phyloP scores from a whole-genome alignment of 169 alveolate genomes.

The Plasmodium gallinaceum region DNA sequence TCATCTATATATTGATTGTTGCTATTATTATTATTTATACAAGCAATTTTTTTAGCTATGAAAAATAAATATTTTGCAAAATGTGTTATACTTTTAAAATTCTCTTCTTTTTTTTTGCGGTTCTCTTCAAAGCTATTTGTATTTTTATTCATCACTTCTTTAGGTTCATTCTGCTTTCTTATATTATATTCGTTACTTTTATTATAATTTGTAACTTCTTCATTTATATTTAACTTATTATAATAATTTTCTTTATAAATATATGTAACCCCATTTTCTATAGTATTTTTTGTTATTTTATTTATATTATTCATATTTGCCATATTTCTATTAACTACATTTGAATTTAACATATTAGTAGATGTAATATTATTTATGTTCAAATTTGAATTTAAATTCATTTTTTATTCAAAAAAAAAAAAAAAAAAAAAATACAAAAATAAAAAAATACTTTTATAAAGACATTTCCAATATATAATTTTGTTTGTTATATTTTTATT shows the following conservation, averaged over 20 bases:
- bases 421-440: too few species aligned
- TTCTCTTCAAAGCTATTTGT: background rate
- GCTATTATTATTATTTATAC: background rate
- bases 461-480: too few species aligned
- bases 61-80: slow-evolving; percentile 69
- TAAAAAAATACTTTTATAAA: too few species aligned
- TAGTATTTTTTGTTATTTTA: background rate
- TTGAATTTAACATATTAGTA: background rate
- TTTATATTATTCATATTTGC: background rate
- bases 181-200: background rate
- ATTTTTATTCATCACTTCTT: background rate
- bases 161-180: background rate
- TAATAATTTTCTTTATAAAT: slow-evolving; percentile 20
- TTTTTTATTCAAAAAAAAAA: too few species aligned
- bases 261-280: slow-evolving; percentile 1
- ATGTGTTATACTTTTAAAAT: slow-evolving; percentile 50
- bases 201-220: background rate
- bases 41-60: slow-evolving; percentile 70
- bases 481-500: too few species aligned
- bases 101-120: slow-evolving; percentile 31
- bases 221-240: background rate
- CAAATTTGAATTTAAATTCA: too few species aligned
- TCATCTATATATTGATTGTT: slow-evolving; percentile 20
- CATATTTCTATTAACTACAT: background rate
- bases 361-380: background rate